These are phyloP conservation scores for Heterobasidion irregulare DNA, from an alignment of 1,284 basidiomycete genomes.

Conservation along the genomic window DNA sequence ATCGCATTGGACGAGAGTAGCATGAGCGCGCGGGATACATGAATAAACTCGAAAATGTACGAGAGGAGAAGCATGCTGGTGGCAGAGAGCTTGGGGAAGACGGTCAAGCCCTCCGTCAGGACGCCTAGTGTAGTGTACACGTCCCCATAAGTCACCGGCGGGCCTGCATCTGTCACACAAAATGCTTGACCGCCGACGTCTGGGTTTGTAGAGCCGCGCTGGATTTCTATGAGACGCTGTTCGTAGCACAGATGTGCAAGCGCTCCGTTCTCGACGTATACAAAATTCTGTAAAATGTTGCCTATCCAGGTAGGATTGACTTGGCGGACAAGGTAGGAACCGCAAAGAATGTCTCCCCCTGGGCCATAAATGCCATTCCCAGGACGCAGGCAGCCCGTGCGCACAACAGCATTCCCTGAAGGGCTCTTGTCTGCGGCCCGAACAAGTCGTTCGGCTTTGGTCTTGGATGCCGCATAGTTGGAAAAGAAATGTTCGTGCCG, in stretches of 20 bases:
- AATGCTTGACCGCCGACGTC: slow-evolving; percentile 69
- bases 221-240: slow-evolving; percentile 45
- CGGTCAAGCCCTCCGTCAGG: slow-evolving; percentile 29
- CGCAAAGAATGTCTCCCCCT: slow-evolving; percentile 60
- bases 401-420: slow-evolving; percentile 29
- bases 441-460: slow-evolving; percentile 44
- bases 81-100: slow-evolving; percentile 43
- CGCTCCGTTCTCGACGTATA: slow-evolving; percentile 68
- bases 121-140: slow-evolving; percentile 40
- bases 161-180: slow-evolving; percentile 52
- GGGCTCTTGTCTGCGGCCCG: slow-evolving; percentile 40
- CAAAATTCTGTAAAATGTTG: slow-evolving; percentile 50
- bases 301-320: slow-evolving; percentile 56
- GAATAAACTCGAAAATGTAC: slow-evolving; percentile 45
- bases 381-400: slow-evolving; percentile 65
- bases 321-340: slow-evolving; percentile 48
- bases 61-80: slow-evolving; percentile 48
- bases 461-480: slow-evolving; percentile 60
- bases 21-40: slow-evolving; percentile 35
- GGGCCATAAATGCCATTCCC: slow-evolving; percentile 70
- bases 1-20: slow-evolving; percentile 20
- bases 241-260: slow-evolving; percentile 67
- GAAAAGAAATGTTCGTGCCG: slow-evolving; percentile 55
- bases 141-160: slow-evolving; percentile 53
- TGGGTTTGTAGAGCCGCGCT: slow-evolving; percentile 33